Evolutionary conservation across 768 basidiomycete genomes (phyloP), one percentile per base, ranked within the genome.

Genomic region (Floccularia luteovirens): DNA sequence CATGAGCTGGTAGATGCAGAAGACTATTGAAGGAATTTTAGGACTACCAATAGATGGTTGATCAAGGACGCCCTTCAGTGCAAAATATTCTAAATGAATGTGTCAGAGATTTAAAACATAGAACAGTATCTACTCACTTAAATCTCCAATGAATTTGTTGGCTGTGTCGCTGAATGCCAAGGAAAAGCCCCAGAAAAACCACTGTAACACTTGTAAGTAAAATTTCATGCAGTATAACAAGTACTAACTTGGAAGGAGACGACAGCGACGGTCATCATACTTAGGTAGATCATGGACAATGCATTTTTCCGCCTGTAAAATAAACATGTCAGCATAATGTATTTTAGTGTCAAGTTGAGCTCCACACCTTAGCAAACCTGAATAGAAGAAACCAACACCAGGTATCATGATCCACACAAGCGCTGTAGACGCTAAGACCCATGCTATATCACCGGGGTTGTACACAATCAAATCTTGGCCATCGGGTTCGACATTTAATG

Each of bases 111-210:
- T 27, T 12, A 28, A 22, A 31, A 33, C 13, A 42, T 46, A 13
- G 45, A 36, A 25, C 21, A 11, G 8, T 8, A 17, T 14, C 27
- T 12, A 64, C 81, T 40, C 43, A 83, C 86, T 70, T 23, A 99
- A 72, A 50, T 94, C 67, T 8, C 94, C 94, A 45, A 99, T 94
- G 59, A 73, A 98, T 13, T 48, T 45, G 45, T 63, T 67, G 3
- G 70, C 89, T 0, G 72, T 77, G 10, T 90, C 86, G 45, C 82
- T 85, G 67, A 98, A 98, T 0, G 93, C 77, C 14, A 98, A 69
- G 1, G 90, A 92, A 64, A 74, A 97, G 1, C 93, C 93, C 93
- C 93, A 96, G 72, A 94, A 92, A 69, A 90, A 92, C 90, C 90
- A 93, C 83, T 91, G 46, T 12, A 44, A 24, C 5, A 30, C 6